These are phyloP conservation scores for Cercis canadensis DNA, from an alignment of 306 rosid species.

Conservation along the genomic window DNA sequence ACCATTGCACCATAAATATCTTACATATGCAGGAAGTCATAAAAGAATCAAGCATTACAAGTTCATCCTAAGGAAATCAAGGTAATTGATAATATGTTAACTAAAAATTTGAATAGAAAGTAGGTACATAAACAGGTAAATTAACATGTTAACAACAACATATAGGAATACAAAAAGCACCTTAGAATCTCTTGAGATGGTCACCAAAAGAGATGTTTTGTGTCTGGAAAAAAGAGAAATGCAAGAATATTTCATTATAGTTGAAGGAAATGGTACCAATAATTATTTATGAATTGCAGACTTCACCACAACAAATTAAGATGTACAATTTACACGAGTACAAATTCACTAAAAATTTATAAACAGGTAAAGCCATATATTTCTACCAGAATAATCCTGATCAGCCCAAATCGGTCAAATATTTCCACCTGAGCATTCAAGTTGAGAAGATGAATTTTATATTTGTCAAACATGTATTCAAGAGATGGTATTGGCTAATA, in stretches of 20 bases:
- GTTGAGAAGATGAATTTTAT: no score
- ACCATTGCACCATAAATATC: background rate
- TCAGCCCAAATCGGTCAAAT: background rate
- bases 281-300: constrained; percentile 1
- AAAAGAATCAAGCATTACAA: constrained; percentile 9
- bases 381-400: constrained; percentile 11
- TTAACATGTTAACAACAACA: constrained; percentile 14
- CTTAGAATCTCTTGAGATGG: constrained; percentile 86
- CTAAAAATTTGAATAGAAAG: background rate
- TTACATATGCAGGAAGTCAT: background rate
- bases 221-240: constrained; percentile 60
- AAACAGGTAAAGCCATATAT: constrained; percentile 23
- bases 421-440: no score
- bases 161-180: constrained; percentile 40
- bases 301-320: constrained; percentile 14
- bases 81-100: background rate
- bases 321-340: background rate
- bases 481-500: background rate
- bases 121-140: constrained; percentile 1
- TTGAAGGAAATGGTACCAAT: constrained; percentile 26
- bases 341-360: constrained; percentile 7
- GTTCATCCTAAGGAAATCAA: background rate
- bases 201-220: constrained; percentile 73
- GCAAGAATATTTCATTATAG: constrained; percentile 36
- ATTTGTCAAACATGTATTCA: no score